Base-by-base conservation (phyloP, 257 asterid genomes). In the Euphrasia confusa region DNA sequence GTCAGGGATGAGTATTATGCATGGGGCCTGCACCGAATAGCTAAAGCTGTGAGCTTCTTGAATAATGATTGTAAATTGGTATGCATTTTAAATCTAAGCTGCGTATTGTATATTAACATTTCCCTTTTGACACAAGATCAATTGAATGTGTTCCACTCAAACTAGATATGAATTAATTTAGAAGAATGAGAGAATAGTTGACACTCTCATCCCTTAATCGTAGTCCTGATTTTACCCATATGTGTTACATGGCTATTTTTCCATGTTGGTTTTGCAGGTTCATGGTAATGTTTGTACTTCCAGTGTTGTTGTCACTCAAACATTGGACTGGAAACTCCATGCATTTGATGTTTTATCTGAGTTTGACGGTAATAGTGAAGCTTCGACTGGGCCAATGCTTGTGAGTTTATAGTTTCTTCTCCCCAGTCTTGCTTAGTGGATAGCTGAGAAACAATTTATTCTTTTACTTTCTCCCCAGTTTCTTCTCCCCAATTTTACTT, bases 1-100 rank as follows among this genome's bases (percentile, higher is more conserved):
- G 69, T 44, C 82, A 93, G 99, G 84, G 94, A 89, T 64, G 97
- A 93, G 65, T 93, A 86, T 72, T 93, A 73, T 67, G 99, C 99
- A 48, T 93, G 97, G 99, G 99, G 99, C 30, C 76, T 93, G 74
- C 91, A 93, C 79, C 96, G 95, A 78, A 93, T 93, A 74, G 87
- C 97, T 69, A 89, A 93, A 80, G 99, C 99, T 72, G 96, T 87
- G 87, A 87, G 96, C 95, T 93, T 93, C 89, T 76, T 93, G 77
- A 93, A 93, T 76, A 93, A 89, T 66, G 99, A 93, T 73, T 93
- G 99, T 74, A 93, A 93, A 80, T 81, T 93, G 81, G 99, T 93
- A 81, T 59, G 92, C 71, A 60, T 62, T 63, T 58, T 60, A 50
- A 18, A 67, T 44, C 58, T 69, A 48, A 47, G 56, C 37, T 8